Evolutionary conservation across 2,329 filamentous ascomycete genomes (phyloP), one percentile per base, ranked within the genome.

Genomic region (Penicillium sp.): DNA sequence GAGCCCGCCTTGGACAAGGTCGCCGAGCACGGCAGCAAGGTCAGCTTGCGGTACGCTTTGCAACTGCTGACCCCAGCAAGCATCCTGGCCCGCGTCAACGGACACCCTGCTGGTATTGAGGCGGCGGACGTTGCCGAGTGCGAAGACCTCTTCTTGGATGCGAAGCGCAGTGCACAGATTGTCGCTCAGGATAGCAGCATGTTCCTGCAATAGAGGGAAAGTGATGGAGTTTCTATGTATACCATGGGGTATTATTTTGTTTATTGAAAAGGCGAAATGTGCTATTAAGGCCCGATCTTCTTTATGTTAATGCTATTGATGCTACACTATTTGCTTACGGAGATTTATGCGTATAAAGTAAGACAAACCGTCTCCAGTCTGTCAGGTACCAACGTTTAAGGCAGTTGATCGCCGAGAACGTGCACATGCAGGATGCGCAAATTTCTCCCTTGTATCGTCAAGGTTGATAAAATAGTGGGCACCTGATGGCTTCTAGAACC

Each of bases 1-100:
- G 91, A 96, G 49, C 85, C 87, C 21, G 95, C 95, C 26, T 83
- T 98, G 58, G 89, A 95, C 67, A 95, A 91, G 79, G 87, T 99
- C 68, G 86, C 91, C 43, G 86, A 90, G 70, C 88, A 96, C 67
- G 95, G 95, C 65, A 91, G 91, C 69, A 89, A 88, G 67, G 92
- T 97, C 71, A 96, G 90, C 74, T 77, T 99, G 77, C 83, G 95
- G 65, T 99, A 99, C 79, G 93, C 93, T 65, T 80, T 99, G 72
- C 95, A 98, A 78, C 79, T 99, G 65, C 82, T 99, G 67, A 90
- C 92, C 26, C 93, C 93, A 2, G 89, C 92, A 52, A 93, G 90
- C 76, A 96, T 98, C 76, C 84, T 98, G 68, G 91, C 93, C 58
- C 89, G 90, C 72, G 90, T 95, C 70, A 90, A 89, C 72, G 90